Evolutionary conservation across 2,329 filamentous ascomycete genomes (phyloP), one percentile per base, ranked within the genome.

Genomic region (Colletotrichum truncatum): DNA sequence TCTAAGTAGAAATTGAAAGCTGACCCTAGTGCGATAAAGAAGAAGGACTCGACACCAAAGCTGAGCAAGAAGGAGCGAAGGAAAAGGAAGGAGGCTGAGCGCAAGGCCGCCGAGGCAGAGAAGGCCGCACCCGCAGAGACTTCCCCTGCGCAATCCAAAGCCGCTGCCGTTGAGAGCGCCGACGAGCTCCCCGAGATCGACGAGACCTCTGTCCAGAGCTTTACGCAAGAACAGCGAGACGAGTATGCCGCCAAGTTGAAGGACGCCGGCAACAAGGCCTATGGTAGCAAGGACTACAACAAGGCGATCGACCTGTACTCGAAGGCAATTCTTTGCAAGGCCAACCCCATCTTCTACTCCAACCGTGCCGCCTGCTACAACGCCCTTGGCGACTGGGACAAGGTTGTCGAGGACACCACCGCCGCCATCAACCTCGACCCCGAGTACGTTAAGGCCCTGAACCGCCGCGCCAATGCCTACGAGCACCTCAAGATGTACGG

Each of bases 351-450:
- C 77, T 99, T 96, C 86, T 99, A 97, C 87, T 98, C 96, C 69
- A 99, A 99, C 86, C 92, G 96, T 73, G 96, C 96, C 63, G 96
- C 96, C 58, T 99, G 96, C 86, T 97, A 94, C 84, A 98, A 97
- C 77, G 94, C 96, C 70, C 89, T 96, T 76, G 90, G 89, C 70
- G 87, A 97, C 73, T 99, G 95, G 94, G 91, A 97, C 52, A 95
- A 96, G 84, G 96, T 98, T 63, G 92, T 99, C 68, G 95, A 97
- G 74, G 96, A 99, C 77, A 98, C 96, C 61, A 98, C 93, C 30
- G 95, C 96, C 57, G 96, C 96, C 69, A 91, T 99, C 81, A 91
- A 88, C 77, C 92, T 99, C 80, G 93, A 99, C 78, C 91, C 91
- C 72, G 93, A 97, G 82, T 99, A 99, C 78, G 90, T 99, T 80